Evolutionary conservation across 2,329 filamentous ascomycete genomes (phyloP), one percentile per base, ranked within the genome.

Genomic region (Piedraia hortae): DNA sequence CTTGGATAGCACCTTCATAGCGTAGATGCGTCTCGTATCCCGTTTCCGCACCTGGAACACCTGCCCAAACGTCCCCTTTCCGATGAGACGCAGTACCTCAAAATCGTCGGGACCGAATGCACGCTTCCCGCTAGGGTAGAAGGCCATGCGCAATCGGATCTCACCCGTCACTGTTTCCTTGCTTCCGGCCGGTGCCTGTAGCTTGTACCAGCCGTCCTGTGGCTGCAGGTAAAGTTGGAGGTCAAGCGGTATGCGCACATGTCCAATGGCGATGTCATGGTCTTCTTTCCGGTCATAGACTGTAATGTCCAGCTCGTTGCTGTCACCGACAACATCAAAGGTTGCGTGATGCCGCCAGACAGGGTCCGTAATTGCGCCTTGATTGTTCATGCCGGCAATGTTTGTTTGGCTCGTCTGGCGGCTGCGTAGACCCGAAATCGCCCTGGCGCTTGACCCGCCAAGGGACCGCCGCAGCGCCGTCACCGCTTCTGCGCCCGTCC

Each of bases 1-100:
- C 58, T 97, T 97, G 22, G 85, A 91, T 14, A 97, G 54, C 2
- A 97, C 82, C 48, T 97, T 97, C 85, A 97, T 97, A 29, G 85
- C 85, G 40, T 97, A 97, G 28, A 97, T 91, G 19, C 85, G 69
- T 37, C 68, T 66, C 1, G 82, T 91, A 43, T 97, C 85, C 54
- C 75, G 85, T 60, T 97, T 97, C 36, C 77, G 70, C 4, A 97
- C 85, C 44, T 97, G 85, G 43, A 93, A 97, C 2, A 97, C 85
- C 45, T 97, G 85, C 1, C 85, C 85, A 42, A 97, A 97, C 0
- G 85, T 97, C 24, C 85, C 85, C 48, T 93, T 93, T 30, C 85
- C 85, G 32, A 97, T 93, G 25, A 97, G 62, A 44, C 89, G 85
- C 29, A 97, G 51, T 23, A 97, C 88, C 35, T 89, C 69, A 46